Base-by-base conservation (phyloP, 1,284 basidiomycete species). In the Mrakiaceae sp. region DNA sequence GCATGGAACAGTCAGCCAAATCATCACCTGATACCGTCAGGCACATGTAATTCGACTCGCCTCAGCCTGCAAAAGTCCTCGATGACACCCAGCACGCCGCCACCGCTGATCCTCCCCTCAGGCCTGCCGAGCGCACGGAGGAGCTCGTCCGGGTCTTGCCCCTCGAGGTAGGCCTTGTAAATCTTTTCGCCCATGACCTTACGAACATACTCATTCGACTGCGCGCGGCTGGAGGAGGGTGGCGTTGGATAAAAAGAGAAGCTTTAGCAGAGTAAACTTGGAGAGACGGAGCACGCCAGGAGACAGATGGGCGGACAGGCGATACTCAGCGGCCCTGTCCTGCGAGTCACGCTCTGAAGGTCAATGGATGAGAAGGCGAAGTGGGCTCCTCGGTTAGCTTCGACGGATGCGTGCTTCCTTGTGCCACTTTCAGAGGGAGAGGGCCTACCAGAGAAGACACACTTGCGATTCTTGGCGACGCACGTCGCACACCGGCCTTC, bases 1-100 rank as follows among this genome's bases (percentile, higher is more conserved):
- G 5, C 10, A 16, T 0, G 57, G n/a, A 14, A 58, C 8, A 10
- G 16, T 42, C 11, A 27, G 8, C 14, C 5, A 40, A 16, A 39
- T 12, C 40, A 7, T 7, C 12, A 16, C 4, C 7, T 5, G 57
- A 16, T 44, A 14, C 10, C 27, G 5, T 44, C 4, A 14, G 14
- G 7, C 16, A 47, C 16, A 4, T n/a, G 2, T 10, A 47, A 9
- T n/a, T 44, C 40, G 44, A 27, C 4, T n/a, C 11, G 44, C 12
- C 57, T 58, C 57, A 58, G 46, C 57, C 57, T 14, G 44, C 49
- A n/a, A 16, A 58, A 27, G 46, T 58, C 57, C 44, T 58, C 57
- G 16, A 58, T 16, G 44, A 58, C 47, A 47, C 40, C 27, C 27
- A 27, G 27, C 43, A 58, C 57, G 10, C 57, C 57, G 9, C 57